Evolutionary conservation across 345 rosid genomes (phyloP).

Genomic region (Citrus inodora): DNA sequence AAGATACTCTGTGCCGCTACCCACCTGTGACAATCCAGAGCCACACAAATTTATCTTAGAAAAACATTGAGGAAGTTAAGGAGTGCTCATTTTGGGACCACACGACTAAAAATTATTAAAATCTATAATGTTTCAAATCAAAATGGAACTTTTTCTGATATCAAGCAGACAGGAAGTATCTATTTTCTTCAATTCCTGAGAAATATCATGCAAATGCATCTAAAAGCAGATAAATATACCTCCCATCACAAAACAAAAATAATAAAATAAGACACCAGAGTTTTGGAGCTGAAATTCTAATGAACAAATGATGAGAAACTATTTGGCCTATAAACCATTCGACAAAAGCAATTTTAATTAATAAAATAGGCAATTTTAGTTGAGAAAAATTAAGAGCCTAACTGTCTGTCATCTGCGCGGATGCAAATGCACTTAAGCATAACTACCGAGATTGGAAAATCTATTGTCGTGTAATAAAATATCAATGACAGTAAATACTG

Average conservation of each 20-base stretch:
- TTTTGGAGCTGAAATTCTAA: background rate
- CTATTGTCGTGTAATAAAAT: background rate
- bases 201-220: background rate
- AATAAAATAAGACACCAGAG: background rate
- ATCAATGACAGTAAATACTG: background rate
- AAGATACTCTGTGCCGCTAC: constrained; percentile 75
- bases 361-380: background rate
- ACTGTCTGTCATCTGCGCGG: background rate
- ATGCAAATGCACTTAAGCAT: background rate
- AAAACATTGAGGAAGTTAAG: background rate
- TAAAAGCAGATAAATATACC: background rate
- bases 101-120: background rate
- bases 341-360: background rate
- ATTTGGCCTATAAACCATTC: background rate
- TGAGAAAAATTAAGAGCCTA: background rate
- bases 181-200: background rate
- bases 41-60: constrained; percentile 14
- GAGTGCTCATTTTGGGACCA: too few relatives aligned
- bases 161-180: background rate
- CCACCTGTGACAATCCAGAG: constrained; percentile 54
- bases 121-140: background rate
- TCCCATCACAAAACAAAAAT: background rate
- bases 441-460: background rate
- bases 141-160: background rate
- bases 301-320: background rate